phyloP scores from a whole-genome alignment of 805 yeast genomes.

The Blastobotrys americana region DNA sequence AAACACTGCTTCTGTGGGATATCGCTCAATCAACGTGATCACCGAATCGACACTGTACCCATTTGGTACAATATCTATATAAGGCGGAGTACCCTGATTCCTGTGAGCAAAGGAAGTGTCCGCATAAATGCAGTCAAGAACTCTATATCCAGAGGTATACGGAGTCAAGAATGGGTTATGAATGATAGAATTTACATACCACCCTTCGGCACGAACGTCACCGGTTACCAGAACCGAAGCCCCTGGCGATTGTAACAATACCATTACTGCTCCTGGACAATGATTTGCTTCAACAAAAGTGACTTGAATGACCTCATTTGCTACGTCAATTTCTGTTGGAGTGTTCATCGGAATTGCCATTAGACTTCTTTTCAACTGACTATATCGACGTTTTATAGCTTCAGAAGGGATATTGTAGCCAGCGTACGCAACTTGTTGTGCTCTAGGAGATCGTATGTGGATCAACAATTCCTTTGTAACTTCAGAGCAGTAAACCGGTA shows the following conservation, averaged over 20 bases:
- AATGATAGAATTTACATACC: conserved; percentile 40
- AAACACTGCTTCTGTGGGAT: conserved; percentile 40
- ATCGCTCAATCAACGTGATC: conserved; percentile 17
- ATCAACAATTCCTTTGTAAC: conserved; percentile 30
- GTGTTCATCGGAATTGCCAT: neutral
- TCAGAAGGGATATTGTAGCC: neutral
- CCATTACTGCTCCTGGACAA: conserved; percentile 35
- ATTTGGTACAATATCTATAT: conserved; percentile 38
- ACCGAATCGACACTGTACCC: conserved; percentile 14
- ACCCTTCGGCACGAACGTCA: conserved; percentile 48
- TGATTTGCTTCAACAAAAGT: conserved; percentile 47
- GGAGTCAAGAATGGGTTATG: conserved; percentile 39
- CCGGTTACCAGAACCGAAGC: conserved; percentile 46
- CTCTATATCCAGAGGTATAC: conserved; percentile 31
- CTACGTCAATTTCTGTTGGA: neutral
- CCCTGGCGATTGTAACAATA: neutral
- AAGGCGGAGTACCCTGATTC: conserved; percentile 32
- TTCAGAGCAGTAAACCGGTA: conserved; percentile 43
- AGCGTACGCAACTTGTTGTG: neutral
- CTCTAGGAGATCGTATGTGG: neutral
- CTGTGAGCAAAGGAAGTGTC: conserved; percentile 50
- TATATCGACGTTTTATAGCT: neutral
- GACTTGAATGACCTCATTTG: conserved; percentile 25
- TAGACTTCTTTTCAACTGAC: neutral
- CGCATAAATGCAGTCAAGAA: conserved; percentile 41